These are phyloP conservation scores for Aspergillus latus DNA, from an alignment of 2,329 filamentous ascomycete species.

Conservation along the genomic window DNA sequence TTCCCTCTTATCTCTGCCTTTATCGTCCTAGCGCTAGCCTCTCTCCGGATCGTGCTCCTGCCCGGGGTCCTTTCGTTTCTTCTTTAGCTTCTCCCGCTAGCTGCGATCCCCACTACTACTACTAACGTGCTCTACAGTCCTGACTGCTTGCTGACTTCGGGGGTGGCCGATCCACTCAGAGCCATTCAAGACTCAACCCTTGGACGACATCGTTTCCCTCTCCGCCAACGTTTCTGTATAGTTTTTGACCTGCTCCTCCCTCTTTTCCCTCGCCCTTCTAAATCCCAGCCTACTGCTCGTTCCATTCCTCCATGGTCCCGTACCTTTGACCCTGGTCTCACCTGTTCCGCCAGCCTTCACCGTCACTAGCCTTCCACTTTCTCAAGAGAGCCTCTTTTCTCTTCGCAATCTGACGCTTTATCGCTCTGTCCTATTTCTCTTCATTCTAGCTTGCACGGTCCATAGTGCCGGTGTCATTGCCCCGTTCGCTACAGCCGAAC, in stretches of 20 bases:
- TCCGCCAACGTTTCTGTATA: conserved; percentile 1
- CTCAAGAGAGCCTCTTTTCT: no score
- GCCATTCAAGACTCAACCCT: conserved; percentile 13
- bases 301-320: conserved; percentile 10
- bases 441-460: background rate
- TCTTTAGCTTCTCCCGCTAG: conserved; percentile 6
- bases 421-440: background rate
- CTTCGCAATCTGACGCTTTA: background rate
- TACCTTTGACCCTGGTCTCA: conserved; percentile 8
- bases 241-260: conserved; percentile 3
- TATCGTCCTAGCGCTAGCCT: conserved; percentile 14
- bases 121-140: conserved; percentile 8
- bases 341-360: background rate
- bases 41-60: conserved; percentile 19
- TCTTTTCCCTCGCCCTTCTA: conserved; percentile 12
- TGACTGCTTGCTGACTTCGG: conserved; percentile 21
- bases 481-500: background rate
- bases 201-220: conserved; percentile 4
- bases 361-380: background rate
- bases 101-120: conserved; percentile 18
- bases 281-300: conserved; percentile 2
- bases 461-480: background rate
- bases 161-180: conserved; percentile 24
- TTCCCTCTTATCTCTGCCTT: conserved; percentile 14
- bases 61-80: conserved; percentile 13